phyloP scores from a whole-genome alignment of 2,329 filamentous ascomycete species.

The Onygena corvina region DNA sequence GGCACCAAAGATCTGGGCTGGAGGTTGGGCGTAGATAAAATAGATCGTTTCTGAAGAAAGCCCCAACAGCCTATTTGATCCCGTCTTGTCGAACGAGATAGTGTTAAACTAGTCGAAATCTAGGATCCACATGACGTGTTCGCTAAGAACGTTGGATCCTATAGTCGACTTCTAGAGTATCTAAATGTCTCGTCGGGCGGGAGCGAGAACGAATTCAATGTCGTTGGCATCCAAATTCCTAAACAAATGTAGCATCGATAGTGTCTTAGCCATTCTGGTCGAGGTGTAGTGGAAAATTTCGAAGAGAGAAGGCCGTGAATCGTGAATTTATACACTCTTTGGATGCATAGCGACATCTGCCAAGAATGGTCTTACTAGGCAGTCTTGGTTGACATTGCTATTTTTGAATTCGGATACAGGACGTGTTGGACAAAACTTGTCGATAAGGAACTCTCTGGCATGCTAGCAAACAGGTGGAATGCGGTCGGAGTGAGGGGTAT shows the following conservation, averaged over 20 bases:
- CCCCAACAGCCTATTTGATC: slow-evolving; percentile 31
- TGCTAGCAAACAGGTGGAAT: slow-evolving; percentile 24
- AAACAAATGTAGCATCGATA: slow-evolving; percentile 43
- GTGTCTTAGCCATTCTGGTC: slow-evolving; percentile 44
- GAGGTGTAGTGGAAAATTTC: slow-evolving; percentile 40
- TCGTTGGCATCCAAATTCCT: slow-evolving; percentile 41
- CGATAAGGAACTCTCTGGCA: slow-evolving; percentile 23
- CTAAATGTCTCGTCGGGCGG: slow-evolving; percentile 2
- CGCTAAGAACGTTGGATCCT: slow-evolving; percentile 20
- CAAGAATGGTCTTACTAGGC: slow-evolving; percentile 40
- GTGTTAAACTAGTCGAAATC: slow-evolving; percentile 37
- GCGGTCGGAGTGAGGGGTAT: slow-evolving; percentile 26
- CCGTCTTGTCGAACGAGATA: slow-evolving; percentile 33
- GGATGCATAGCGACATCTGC: slow-evolving; percentile 22
- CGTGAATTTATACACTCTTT: slow-evolving; percentile 14
- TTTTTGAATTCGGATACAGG: slow-evolving; percentile 20
- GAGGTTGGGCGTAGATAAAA: slow-evolving; percentile 37
- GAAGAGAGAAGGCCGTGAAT: slow-evolving; percentile 28
- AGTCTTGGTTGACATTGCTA: slow-evolving; percentile 34
- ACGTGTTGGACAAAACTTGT: slow-evolving; percentile 24
- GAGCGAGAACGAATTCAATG: slow-evolving; percentile 44
- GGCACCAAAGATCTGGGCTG: slow-evolving; percentile 20
- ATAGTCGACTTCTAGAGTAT: neutral
- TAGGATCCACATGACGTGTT: slow-evolving; percentile 35
- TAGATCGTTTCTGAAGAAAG: slow-evolving; percentile 42